Conservation (phyloP, 2,329 filamentous ascomycete genomes). For the Cordyceps cicadae region DNA sequence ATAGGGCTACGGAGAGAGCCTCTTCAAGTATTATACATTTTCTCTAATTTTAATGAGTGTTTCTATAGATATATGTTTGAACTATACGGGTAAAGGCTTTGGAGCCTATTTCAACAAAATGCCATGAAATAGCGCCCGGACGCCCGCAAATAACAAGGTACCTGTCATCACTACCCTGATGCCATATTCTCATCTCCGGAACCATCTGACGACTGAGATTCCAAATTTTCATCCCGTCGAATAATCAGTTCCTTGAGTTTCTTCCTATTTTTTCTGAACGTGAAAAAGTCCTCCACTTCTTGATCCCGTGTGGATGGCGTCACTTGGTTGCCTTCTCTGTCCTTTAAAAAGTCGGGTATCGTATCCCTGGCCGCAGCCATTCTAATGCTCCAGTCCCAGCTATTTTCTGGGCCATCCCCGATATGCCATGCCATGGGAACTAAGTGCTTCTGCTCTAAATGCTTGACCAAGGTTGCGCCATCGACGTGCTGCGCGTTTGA, state of each 20-base stretch:
- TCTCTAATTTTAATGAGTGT: too few species aligned
- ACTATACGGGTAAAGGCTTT: too few species aligned
- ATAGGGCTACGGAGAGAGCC: too few species aligned
- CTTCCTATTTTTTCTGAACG: slow-evolving; percentile 35
- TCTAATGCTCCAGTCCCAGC: slow-evolving; percentile 16
- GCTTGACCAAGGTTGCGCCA: slow-evolving; percentile 33
- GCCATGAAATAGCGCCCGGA: too few species aligned
- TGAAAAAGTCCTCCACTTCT: slow-evolving; percentile 38
- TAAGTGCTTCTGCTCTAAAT: slow-evolving; percentile 48
- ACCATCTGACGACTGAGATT: slow-evolving; percentile 4
- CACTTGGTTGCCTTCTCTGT: slow-evolving; percentile 44
- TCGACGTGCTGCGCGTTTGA: slow-evolving; percentile 27
- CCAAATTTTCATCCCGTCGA: slow-evolving; percentile 37
- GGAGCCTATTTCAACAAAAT: too few species aligned
- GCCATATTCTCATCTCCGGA: not conserved
- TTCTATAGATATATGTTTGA: too few species aligned
- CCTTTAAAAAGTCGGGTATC: slow-evolving; percentile 43
- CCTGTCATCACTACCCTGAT: not conserved
- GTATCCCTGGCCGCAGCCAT: slow-evolving; percentile 5
- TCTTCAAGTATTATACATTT: too few species aligned
- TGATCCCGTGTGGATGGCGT: slow-evolving; percentile 50
- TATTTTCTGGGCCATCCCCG: slow-evolving; percentile 50
- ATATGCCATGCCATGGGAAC: slow-evolving; percentile 47
- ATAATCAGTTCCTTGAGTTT: slow-evolving; percentile 36
- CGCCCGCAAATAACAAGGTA: too few species aligned